A percentile compares a stretch with the other conserved stretches of the same genome.
Conservation (phyloP, 2,329 filamentous ascomycete species). For the Chaetomiaceae sp. region DNA sequence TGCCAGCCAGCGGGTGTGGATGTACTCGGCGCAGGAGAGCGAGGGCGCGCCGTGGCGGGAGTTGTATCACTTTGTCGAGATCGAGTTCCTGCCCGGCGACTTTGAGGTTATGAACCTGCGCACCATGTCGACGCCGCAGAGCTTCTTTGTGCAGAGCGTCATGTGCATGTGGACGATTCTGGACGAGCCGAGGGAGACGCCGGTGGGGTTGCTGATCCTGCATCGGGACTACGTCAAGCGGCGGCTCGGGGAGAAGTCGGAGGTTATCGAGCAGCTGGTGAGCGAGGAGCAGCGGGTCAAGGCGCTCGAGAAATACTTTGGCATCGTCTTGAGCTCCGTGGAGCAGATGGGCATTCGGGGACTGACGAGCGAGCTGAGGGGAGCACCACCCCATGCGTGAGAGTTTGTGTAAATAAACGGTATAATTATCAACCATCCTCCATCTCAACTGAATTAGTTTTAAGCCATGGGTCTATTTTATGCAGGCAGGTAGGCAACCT, state of each 20-base stretch:
- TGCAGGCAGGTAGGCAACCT: too few relatives aligned
- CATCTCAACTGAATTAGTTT: too few relatives aligned
- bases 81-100: conserved; percentile 43
- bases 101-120: conserved; percentile 44
- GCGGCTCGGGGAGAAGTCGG: conserved; percentile 34
- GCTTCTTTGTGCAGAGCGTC: conserved; percentile 37
- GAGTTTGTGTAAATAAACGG: too few relatives aligned
- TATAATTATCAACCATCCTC: too few relatives aligned
- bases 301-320: conserved; percentile 47
- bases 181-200: conserved; percentile 15
- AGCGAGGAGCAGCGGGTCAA: conserved; percentile 45
- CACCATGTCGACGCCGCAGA: conserved; percentile 32
- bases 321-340: conserved; percentile 40
- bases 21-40: conserved; percentile 33
- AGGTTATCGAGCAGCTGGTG: conserved; percentile 39
- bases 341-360: conserved; percentile 47
- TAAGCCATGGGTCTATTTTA: too few relatives aligned
- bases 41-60: conserved; percentile 38
- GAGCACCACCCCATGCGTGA: conserved; percentile 3
- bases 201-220: conserved; percentile 40
- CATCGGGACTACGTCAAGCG: conserved; percentile 41
- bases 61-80: conserved; percentile 48
- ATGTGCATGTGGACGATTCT: conserved; percentile 32
- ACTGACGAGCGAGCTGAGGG: conserved; percentile 27
- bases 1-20: conserved; percentile 34